phyloP scores from a whole-genome alignment of 2,329 filamentous ascomycete species.

The Talaromyces sp. region DNA sequence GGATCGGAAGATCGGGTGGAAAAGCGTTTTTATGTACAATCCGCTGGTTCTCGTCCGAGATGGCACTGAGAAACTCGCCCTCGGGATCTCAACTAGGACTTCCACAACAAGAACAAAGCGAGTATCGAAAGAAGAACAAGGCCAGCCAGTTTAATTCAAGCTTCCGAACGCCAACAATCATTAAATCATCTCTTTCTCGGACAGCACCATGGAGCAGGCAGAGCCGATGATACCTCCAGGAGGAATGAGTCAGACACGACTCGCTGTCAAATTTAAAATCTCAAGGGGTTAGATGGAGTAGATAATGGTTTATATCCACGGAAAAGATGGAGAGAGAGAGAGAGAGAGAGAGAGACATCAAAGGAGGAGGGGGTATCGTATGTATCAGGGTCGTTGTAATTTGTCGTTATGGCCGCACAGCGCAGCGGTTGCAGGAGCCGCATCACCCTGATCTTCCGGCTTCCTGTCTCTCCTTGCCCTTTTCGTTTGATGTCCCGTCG shows the following conservation, averaged over 20 bases:
- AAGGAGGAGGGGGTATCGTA: conserved; percentile 24
- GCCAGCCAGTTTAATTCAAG: conserved; percentile 7
- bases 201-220: not conserved
- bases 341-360: conserved; percentile 10
- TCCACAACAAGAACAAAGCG: not conserved
- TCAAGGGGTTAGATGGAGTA: not conserved
- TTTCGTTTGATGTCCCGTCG: conserved; percentile 40
- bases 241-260: too few relatives aligned
- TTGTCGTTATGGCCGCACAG: conserved; percentile 10
- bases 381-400: conserved; percentile 18
- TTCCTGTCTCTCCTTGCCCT: conserved; percentile 36
- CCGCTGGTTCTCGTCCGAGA: not conserved
- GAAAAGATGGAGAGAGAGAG: too few relatives aligned
- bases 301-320: not conserved
- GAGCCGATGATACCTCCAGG: too few relatives aligned
- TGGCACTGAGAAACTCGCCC: not conserved
- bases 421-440: not conserved
- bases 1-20: not conserved
- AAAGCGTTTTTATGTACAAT: not conserved
- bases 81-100: too few relatives aligned
- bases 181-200: conserved; percentile 16
- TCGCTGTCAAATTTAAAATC: not conserved
- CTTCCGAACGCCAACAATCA: conserved; percentile 18
- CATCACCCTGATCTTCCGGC: conserved; percentile 30
- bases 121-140: not conserved